These are phyloP conservation scores for Aspergillus persii DNA, from an alignment of 2,329 filamentous ascomycete genomes.

Conservation along the genomic window DNA sequence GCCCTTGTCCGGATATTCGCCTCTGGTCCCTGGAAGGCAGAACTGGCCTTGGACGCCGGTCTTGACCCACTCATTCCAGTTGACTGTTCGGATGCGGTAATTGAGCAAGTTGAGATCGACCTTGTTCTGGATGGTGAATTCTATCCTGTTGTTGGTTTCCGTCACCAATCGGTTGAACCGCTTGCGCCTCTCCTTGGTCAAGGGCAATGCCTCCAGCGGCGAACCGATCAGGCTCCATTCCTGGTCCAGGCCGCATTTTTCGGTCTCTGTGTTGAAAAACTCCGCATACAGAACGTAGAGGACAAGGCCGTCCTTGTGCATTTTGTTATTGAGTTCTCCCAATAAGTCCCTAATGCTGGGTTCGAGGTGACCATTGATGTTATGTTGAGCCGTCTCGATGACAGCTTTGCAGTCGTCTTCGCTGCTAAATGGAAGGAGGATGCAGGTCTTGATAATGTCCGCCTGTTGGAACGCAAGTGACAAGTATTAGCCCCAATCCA, in stretches of 20 bases:
- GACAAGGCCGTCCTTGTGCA: not conserved
- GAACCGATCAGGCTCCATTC: conserved; percentile 3
- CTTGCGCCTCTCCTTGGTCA: conserved; percentile 1
- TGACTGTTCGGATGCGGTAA: conserved; percentile 18
- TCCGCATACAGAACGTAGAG: conserved; percentile 6
- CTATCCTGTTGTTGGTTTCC: conserved; percentile 1
- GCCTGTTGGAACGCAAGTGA: not conserved
- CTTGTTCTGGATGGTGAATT: not conserved
- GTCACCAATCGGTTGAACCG: conserved; percentile 8
- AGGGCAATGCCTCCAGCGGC: not conserved
- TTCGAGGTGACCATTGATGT: not conserved
- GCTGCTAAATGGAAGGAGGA: conserved; percentile 16
- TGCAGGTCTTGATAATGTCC: conserved; percentile 20
- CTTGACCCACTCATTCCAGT: conserved; percentile 32
- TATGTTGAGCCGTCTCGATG: conserved; percentile 1
- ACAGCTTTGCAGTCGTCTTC: conserved; percentile 12
- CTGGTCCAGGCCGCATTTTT: not conserved
- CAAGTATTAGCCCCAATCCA: too few relatives aligned
- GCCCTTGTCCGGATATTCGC: conserved; percentile 25
- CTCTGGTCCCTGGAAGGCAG: conserved; percentile 22
- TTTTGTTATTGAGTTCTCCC: not conserved
- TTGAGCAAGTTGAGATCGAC: not conserved
- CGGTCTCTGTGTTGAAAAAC: conserved; percentile 4
- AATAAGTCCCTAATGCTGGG: conserved; percentile 2
- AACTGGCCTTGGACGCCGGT: conserved; percentile 30